Evolutionary conservation across 257 asterid species (phyloP).

Genomic region (Solanum microdontum): DNA sequence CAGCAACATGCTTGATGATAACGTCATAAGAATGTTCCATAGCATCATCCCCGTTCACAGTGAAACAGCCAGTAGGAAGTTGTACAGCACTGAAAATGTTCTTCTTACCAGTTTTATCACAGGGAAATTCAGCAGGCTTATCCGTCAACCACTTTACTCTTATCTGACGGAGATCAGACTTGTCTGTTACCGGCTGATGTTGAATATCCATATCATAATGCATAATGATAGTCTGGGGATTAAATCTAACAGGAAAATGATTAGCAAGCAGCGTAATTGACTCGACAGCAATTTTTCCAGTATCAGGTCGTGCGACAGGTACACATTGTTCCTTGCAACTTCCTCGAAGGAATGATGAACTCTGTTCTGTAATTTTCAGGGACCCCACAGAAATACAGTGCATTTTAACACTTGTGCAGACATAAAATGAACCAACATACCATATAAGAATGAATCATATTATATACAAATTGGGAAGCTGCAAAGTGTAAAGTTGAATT

Average conservation of each 20-base stretch:
- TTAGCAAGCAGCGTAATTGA: conserved; percentile 35
- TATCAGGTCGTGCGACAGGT: conserved; percentile 44
- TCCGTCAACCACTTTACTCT: conserved; percentile 26
- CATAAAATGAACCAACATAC: not conserved
- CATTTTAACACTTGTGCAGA: not conserved
- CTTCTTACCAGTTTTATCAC: conserved; percentile 36
- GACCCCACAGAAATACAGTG: not conserved
- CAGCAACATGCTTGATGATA: conserved; percentile 28
- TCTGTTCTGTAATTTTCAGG: conserved; percentile 11
- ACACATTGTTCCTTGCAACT: no score
- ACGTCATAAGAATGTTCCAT: conserved; percentile 15
- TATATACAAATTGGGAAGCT: no score
- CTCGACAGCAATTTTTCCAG: conserved; percentile 25
- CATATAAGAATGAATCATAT: not conserved
- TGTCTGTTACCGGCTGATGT: conserved; percentile 16
- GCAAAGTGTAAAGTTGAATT: no score
- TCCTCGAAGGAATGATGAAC: not conserved
- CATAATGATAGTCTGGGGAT: conserved; percentile 13
- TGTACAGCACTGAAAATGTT: conserved; percentile 44
- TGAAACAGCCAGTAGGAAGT: conserved; percentile 27
- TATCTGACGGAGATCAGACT: conserved; percentile 21
- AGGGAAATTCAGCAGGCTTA: conserved; percentile 18
- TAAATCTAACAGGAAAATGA: conserved; percentile 42
- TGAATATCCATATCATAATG: conserved; percentile 53
- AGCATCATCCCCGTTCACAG: conserved; percentile 30